These are phyloP conservation scores for Anisogramma anomala DNA, from an alignment of 2,329 filamentous ascomycete genomes.

Conservation along the genomic window DNA sequence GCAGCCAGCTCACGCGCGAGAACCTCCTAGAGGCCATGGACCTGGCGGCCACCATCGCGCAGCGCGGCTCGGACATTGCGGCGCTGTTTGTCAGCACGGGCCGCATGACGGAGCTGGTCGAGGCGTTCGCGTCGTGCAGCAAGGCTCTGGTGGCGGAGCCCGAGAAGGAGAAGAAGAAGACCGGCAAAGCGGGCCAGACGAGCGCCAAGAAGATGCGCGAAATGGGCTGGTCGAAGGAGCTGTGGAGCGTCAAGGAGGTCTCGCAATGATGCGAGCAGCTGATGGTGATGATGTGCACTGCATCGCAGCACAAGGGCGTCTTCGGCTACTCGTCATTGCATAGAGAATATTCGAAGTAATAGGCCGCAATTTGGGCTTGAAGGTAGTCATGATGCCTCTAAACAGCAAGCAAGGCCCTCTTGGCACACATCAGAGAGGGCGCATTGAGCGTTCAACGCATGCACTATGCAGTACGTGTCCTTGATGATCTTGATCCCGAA, in stretches of 20 bases:
- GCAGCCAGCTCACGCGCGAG: slow-evolving; percentile 61
- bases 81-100: slow-evolving; percentile 50
- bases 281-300: background rate
- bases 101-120: slow-evolving; percentile 64
- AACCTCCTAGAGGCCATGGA: slow-evolving; percentile 79
- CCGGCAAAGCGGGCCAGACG: slow-evolving; percentile 25
- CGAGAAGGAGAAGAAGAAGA: slow-evolving; percentile 37
- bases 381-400: slow-evolving; percentile 10
- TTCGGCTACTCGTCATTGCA: background rate
- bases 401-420: slow-evolving; percentile 1
- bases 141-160: slow-evolving; percentile 53
- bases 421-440: too few relatives aligned
- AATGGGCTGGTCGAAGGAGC: slow-evolving; percentile 50
- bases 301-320: background rate
- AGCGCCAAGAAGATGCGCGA: slow-evolving; percentile 49
- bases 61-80: slow-evolving; percentile 55
- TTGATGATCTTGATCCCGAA: too few relatives aligned
- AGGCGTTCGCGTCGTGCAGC: slow-evolving; percentile 65
- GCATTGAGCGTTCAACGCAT: too few relatives aligned
- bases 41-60: slow-evolving; percentile 63
- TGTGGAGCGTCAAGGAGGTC: slow-evolving; percentile 45
- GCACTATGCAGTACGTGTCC: too few relatives aligned
- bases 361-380: background rate
- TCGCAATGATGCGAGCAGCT: background rate
- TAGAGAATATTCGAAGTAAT: background rate